Conservation (phyloP, 257 asterid species). For the Penstemon eatonii region DNA sequence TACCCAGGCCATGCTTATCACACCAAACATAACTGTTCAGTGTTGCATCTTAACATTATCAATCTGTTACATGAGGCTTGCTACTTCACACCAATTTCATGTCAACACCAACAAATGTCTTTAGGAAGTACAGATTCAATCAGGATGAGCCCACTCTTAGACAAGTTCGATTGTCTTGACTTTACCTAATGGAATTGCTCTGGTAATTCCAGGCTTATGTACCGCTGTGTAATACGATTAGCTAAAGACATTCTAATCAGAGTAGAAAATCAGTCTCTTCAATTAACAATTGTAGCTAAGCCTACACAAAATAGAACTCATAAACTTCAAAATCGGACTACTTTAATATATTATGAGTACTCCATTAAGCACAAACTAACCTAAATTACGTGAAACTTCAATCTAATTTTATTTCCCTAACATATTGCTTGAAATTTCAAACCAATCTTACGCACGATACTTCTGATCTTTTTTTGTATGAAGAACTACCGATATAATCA, state of each 20-base stretch:
- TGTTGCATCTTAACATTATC: background rate
- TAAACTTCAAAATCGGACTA: background rate
- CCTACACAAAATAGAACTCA: background rate
- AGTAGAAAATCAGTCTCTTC: background rate
- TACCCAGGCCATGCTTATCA: background rate
- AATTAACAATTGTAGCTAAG: background rate
- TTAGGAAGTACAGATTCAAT: background rate
- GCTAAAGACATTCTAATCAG: too few relatives aligned
- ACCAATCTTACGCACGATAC: background rate
- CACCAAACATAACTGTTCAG: background rate
- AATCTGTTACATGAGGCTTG: background rate
- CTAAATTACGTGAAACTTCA: background rate
- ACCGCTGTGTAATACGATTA: too few relatives aligned
- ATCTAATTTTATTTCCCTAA: conserved; percentile 1
- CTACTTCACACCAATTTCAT: background rate
- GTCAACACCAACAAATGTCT: background rate
- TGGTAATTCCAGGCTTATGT: too few relatives aligned
- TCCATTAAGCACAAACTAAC: too few relatives aligned
- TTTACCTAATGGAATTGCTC: too few relatives aligned
- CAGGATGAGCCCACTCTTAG: background rate
- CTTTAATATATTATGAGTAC: too few relatives aligned
- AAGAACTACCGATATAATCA: background rate
- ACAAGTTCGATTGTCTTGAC: too few relatives aligned
- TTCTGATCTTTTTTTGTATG: background rate
- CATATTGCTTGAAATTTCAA: conserved; percentile 14